Evolutionary conservation across 1,284 basidiomycete species (phyloP).

Genomic region (Paramarasmius palmivorus): DNA sequence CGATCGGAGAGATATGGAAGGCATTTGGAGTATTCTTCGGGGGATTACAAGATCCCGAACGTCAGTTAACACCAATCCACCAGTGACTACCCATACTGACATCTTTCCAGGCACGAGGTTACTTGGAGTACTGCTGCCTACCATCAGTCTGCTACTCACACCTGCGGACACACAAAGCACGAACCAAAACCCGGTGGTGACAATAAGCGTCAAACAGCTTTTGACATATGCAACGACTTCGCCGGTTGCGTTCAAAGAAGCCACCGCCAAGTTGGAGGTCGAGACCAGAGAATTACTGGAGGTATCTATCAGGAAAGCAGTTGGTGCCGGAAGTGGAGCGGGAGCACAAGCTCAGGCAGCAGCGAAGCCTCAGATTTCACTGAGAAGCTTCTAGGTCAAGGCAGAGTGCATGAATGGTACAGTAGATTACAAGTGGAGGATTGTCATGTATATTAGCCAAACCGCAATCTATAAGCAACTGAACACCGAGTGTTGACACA

Average conservation of each 20-base stretch:
- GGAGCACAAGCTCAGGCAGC: conserved; percentile 33
- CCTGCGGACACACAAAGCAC: conserved; percentile 45
- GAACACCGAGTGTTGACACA: no score
- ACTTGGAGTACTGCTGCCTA: conserved; percentile 79
- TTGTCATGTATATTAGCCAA: no score
- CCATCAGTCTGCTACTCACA: conserved; percentile 75
- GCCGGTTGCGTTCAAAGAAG: conserved; percentile 86
- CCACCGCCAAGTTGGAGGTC: conserved; percentile 69
- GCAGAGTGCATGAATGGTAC: not conserved
- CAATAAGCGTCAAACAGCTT: conserved; percentile 72
- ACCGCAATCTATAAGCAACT: no score
- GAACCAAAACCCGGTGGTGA: conserved; percentile 52
- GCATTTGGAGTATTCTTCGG: conserved; percentile 71
- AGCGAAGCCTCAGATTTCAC: conserved; percentile 76
- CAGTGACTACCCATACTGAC: conserved; percentile 9
- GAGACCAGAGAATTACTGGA: conserved; percentile 70
- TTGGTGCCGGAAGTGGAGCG: conserved; percentile 45
- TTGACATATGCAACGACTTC: conserved; percentile 75
- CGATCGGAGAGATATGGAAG: conserved; percentile 80
- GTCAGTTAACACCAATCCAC: conserved; percentile 43
- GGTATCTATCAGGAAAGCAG: conserved; percentile 73
- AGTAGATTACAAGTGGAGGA: no score
- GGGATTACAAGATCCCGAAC: conserved; percentile 58
- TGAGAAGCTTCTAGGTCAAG: conserved; percentile 60
- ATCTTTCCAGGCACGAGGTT: conserved; percentile 58